phyloP scores from a whole-genome alignment of 2,329 filamentous ascomycete genomes.

The Scopulariopsis brevicaulis region DNA sequence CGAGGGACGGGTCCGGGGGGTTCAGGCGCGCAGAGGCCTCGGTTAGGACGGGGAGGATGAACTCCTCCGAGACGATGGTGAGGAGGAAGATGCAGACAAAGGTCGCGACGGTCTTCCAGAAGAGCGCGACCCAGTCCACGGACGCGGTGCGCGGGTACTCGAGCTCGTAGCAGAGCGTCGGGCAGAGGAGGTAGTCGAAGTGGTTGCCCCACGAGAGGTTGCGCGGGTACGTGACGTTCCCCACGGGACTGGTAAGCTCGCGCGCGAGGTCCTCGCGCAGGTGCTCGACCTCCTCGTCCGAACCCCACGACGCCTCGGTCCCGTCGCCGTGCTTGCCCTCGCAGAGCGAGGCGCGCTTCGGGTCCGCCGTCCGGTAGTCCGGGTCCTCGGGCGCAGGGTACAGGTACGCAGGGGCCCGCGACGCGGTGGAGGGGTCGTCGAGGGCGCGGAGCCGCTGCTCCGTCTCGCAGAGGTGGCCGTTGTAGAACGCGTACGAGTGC shows the following conservation, averaged over 20 bases:
- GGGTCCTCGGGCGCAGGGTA: conserved; percentile 41
- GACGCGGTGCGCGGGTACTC: conserved; percentile 75
- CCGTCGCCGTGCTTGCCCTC: conserved; percentile 7
- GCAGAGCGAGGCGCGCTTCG: background rate
- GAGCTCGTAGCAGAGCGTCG: conserved; percentile 93
- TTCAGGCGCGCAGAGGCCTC: conserved; percentile 52
- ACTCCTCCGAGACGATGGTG: conserved; percentile 85
- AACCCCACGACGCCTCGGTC: conserved; percentile 7
- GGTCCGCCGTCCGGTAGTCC: background rate
- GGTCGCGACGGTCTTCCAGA: conserved; percentile 76
- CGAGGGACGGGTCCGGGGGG: conserved; percentile 18
- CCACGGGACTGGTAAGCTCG: conserved; percentile 84
- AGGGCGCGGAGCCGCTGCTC: conserved; percentile 69
- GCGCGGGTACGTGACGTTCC: conserved; percentile 77
- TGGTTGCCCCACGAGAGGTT: conserved; percentile 82
- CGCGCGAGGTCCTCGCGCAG: conserved; percentile 79
- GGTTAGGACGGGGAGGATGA: conserved; percentile 79
- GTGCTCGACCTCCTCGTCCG: conserved; percentile 45
- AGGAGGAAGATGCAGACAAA: conserved; percentile 96
- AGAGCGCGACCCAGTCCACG: conserved; percentile 71
- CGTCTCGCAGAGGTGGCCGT: conserved; percentile 84
- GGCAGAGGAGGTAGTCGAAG: conserved; percentile 77
- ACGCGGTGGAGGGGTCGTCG: conserved; percentile 59
- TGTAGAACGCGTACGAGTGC: conserved; percentile 98
- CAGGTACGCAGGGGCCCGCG: conserved; percentile 56